A percentile compares a stretch with the other conserved stretches of the same genome.
Evolutionary conservation across 2,329 filamentous ascomycete species (phyloP).

Genomic region (Aspergillus thermomutatus): DNA sequence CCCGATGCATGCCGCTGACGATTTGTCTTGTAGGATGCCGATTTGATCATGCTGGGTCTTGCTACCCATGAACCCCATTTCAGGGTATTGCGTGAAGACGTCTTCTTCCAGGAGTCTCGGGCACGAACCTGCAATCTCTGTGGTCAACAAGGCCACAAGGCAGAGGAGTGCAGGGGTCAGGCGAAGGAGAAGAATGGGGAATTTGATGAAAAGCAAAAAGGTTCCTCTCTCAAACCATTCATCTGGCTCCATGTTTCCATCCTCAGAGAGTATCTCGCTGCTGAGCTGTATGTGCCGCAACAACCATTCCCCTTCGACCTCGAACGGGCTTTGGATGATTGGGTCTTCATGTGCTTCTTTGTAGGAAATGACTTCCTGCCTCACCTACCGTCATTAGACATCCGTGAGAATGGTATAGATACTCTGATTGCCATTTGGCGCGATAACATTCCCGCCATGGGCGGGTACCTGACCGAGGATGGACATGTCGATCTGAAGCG

Average conservation of each 20-base stretch:
- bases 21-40: slow-evolving; percentile 62
- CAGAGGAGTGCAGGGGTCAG: slow-evolving; percentile 76
- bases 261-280: slow-evolving; percentile 85
- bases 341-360: slow-evolving; percentile 99
- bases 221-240: slow-evolving; percentile 76
- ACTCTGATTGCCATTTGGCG: slow-evolving; percentile 96
- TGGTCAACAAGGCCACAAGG: slow-evolving; percentile 87
- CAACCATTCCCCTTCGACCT: slow-evolving; percentile 88
- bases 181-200: slow-evolving; percentile 75
- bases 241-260: slow-evolving; percentile 97
- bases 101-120: slow-evolving; percentile 87
- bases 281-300: slow-evolving; percentile 78
- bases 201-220: slow-evolving; percentile 75
- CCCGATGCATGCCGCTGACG: slow-evolving; percentile 18
- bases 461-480: slow-evolving; percentile 93
- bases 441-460: slow-evolving; percentile 86
- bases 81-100: slow-evolving; percentile 91
- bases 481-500: slow-evolving; percentile 83
- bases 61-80: slow-evolving; percentile 98
- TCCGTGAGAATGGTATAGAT: slow-evolving; percentile 95
- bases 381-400: slow-evolving; percentile 94
- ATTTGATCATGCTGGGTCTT: slow-evolving; percentile 97
- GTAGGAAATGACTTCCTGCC: slow-evolving; percentile 98
- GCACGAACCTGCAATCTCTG: slow-evolving; percentile 80
- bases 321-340: slow-evolving; percentile 91